Conservation (phyloP, 78 protist genomes). For the Dictyostelium discoideum region dicty_2.7 NC_007088.5:1013501-1014000, state of each 20-base stretch:
- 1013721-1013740: constrained; percentile 48
- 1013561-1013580: constrained; percentile 20
- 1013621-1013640: constrained; percentile 7
- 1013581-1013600: background rate
- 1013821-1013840: too few relatives aligned
- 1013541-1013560: constrained; percentile 8
- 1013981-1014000: too few relatives aligned
- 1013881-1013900: too few relatives aligned
- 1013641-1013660: constrained; percentile 38
- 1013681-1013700: constrained; percentile 44
- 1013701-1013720: constrained; percentile 38
- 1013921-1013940: too few relatives aligned
- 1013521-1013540: constrained; percentile 17
- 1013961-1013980: too few relatives aligned
- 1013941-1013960: too few relatives aligned
- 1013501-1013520: background rate
- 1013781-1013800: constrained; percentile 43
- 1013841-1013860: too few relatives aligned
- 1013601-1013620: constrained; percentile 24
- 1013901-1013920: too few relatives aligned
- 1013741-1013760: constrained; percentile 66
- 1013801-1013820: constrained; percentile 13
- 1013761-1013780: constrained; percentile 32
- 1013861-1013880: too few relatives aligned
- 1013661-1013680: constrained; percentile 8